Percentiles rank a stretch among this genome's conserved stretches.
These are phyloP conservation scores for Pleurotus djamor DNA, from an alignment of 768 basidiomycete species.

Conservation along the genomic window DNA sequence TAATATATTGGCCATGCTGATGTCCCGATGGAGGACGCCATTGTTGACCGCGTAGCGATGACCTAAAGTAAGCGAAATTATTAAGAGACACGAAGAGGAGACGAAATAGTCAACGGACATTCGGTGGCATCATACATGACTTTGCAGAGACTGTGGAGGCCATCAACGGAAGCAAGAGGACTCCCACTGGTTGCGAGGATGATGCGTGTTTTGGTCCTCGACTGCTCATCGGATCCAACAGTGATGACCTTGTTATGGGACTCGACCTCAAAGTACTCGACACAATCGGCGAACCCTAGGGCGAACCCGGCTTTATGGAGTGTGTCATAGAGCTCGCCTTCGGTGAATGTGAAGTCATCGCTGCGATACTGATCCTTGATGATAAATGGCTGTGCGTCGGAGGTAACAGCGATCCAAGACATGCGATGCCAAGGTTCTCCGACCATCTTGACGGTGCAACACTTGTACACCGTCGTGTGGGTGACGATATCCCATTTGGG, in stretches of 20 bases:
- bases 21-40: slow-evolving; percentile 4
- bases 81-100: not conserved
- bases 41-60: not conserved
- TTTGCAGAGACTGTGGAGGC: not conserved
- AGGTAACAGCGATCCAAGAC: slow-evolving; percentile 4
- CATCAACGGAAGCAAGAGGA: not conserved
- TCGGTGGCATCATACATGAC: slow-evolving; percentile 2
- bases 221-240: not conserved
- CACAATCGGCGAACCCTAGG: not conserved
- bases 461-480: not conserved
- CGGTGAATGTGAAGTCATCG: not conserved
- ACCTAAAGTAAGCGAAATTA: not conserved
- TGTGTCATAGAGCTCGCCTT: slow-evolving; percentile 3
- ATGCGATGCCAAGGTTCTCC: slow-evolving; percentile 4
- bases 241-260: not conserved
- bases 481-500: not conserved
- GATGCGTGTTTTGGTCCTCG: not conserved
- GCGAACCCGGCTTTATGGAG: not conserved
- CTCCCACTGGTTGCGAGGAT: not conserved
- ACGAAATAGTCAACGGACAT: not conserved
- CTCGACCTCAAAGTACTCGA: slow-evolving; percentile 1
- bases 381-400: not conserved
- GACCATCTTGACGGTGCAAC: not conserved
- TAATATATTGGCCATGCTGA: slow-evolving; percentile 2
- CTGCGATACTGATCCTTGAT: slow-evolving; percentile 3